A percentile compares a stretch with the other conserved stretches of the same genome.
These are phyloP conservation scores for Lyophyllum decastes DNA, from an alignment of 768 basidiomycete species.

Conservation along the genomic window DNA sequence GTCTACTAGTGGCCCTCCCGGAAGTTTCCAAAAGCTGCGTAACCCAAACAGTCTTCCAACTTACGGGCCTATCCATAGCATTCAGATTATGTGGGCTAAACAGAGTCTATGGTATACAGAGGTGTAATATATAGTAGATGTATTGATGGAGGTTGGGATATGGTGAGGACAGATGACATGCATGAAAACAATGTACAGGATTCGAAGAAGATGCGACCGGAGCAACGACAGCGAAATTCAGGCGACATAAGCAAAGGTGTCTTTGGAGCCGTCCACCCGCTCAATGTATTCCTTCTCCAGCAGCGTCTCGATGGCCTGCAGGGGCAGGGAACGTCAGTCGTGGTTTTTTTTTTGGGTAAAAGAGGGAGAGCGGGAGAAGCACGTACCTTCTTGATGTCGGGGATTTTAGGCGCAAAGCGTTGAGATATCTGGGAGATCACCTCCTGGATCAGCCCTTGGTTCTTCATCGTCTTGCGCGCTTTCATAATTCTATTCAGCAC, in stretches of 20 bases:
- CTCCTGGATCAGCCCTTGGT: constrained; percentile 86
- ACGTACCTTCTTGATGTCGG: constrained; percentile 94
- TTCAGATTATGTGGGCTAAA: not conserved
- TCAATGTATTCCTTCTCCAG: constrained; percentile 99
- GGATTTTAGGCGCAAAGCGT: constrained; percentile 91
- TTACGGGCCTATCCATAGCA: too few relatives aligned
- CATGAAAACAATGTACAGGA: constrained; percentile 4
- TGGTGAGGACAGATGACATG: not conserved
- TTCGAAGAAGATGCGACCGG: not conserved
- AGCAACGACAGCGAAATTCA: constrained; percentile 29
- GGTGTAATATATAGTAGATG: constrained; percentile 10
- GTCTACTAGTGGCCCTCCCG: too few relatives aligned
- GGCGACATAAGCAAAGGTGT: constrained; percentile 83
- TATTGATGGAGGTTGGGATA: not conserved
- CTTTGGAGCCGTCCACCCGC: constrained; percentile 88
- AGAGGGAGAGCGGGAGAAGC: not conserved
- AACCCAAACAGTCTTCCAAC: too few relatives aligned
- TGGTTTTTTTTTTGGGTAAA: not conserved
- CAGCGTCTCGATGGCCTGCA: constrained; percentile 85
- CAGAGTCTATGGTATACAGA: constrained; percentile 8
- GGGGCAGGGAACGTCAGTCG: constrained; percentile 9
- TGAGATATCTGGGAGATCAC: constrained; percentile 89
- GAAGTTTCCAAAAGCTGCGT: too few relatives aligned
- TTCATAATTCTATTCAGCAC: constrained; percentile 82
- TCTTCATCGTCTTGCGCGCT: constrained; percentile 94